Evolutionary conservation across 2,329 filamentous ascomycete species (phyloP).

Genomic region (Cercospora sp.): DNA sequence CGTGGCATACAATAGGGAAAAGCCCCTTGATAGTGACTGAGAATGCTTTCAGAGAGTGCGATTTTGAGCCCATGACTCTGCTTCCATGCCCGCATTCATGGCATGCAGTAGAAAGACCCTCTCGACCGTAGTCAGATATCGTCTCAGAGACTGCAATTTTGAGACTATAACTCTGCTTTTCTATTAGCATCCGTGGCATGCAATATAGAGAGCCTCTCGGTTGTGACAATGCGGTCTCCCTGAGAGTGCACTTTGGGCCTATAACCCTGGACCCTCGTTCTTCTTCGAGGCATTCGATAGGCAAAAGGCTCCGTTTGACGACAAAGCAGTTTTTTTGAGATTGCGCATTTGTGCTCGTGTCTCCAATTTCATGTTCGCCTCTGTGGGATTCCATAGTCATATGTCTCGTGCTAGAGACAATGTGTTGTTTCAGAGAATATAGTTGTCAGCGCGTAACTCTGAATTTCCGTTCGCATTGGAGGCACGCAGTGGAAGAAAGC

Average conservation of each 20-base stretch:
- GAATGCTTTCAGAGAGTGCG: no score
- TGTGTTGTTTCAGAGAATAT: background rate
- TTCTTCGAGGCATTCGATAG: background rate
- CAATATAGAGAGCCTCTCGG: background rate
- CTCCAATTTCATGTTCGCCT: background rate
- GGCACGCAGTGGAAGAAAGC: background rate
- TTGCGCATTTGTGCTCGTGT: background rate
- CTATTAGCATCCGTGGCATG: background rate
- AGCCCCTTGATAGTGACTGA: no score
- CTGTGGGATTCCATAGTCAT: background rate
- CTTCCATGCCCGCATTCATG: background rate
- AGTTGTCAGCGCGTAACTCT: background rate
- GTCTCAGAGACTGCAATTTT: background rate
- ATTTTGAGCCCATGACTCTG: background rate
- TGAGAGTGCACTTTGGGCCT: background rate
- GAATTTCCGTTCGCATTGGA: background rate
- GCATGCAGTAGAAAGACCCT: background rate
- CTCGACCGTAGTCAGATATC: no score
- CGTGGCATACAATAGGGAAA: no score
- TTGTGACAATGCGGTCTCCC: background rate
- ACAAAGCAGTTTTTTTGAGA: no score
- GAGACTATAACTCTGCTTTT: background rate
- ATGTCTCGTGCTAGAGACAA: background rate
- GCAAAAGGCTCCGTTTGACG: background rate
- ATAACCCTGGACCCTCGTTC: background rate